Conservation (phyloP, 1,139 yeast genomes). For the Sugiyamaella novakii region DNA sequence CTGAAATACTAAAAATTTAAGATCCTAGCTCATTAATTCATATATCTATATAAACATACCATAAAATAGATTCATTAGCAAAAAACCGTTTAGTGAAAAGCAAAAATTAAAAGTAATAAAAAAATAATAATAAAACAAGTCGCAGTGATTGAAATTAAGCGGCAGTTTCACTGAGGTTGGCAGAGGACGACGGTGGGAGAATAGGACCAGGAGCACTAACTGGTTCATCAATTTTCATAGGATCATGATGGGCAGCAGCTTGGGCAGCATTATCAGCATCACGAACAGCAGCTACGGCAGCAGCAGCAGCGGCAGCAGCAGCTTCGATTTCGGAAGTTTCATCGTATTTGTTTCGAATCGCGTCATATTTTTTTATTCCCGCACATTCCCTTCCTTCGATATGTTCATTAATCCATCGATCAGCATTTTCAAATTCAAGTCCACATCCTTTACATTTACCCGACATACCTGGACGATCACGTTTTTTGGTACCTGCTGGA, state of each 20-base stretch:
- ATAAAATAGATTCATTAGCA: conserved; percentile 1
- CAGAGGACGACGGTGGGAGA: conserved; percentile 17
- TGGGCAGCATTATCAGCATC: conserved; percentile 6
- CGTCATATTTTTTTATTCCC: conserved; percentile 29
- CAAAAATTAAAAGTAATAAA: background rate
- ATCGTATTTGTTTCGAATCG: conserved; percentile 14
- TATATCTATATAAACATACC: conserved; percentile 11
- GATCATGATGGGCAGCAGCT: conserved; percentile 7
- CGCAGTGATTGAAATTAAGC: background rate
- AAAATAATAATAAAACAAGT: conserved; percentile 1
- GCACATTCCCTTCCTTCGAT: conserved; percentile 52
- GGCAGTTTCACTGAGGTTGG: conserved; percentile 14
- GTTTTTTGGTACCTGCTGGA: conserved; percentile 84
- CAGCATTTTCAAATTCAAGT: conserved; percentile 62
- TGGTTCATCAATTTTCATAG: background rate
- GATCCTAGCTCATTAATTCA: conserved; percentile 16
- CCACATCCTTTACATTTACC: conserved; percentile 84
- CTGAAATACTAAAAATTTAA: no score
- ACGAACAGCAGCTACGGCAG: conserved; percentile 17
- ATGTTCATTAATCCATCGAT: conserved; percentile 76
- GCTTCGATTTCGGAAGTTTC: conserved; percentile 13
- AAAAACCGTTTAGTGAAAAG: background rate
- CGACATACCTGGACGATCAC: conserved; percentile 63
- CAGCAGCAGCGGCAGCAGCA: conserved; percentile 17
- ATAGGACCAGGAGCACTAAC: conserved; percentile 16